Percentiles rank a stretch among this genome's conserved stretches.
phyloP scores from a whole-genome alignment of 768 basidiomycete species.

The Macrolepiota fuliginosa region DNA sequence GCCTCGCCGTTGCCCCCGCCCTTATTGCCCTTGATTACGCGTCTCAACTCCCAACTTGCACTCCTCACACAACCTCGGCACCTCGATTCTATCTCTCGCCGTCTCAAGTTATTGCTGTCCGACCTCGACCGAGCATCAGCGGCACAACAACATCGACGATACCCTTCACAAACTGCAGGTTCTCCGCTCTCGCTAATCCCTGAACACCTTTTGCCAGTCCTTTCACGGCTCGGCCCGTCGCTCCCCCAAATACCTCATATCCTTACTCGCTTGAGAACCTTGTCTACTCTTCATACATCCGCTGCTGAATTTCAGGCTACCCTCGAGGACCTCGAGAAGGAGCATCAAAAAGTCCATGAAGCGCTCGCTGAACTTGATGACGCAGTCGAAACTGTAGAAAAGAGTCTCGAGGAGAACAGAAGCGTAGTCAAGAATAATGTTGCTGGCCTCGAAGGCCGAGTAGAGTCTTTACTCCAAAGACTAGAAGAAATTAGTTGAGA shows the following conservation, averaged over 20 bases:
- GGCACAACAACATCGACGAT: slow-evolving; percentile 45
- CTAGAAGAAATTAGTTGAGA: slow-evolving; percentile 38
- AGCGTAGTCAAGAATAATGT: slow-evolving; percentile 73
- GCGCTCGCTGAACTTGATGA: slow-evolving; percentile 64
- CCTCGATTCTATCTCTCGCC: slow-evolving; percentile 91
- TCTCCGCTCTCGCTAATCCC: slow-evolving; percentile 28
- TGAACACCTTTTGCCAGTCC: slow-evolving; percentile 66
- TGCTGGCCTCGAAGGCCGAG: slow-evolving; percentile 56
- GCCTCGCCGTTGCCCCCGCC: slow-evolving; percentile 73
- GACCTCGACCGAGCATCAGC: slow-evolving; percentile 85
- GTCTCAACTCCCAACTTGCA: slow-evolving; percentile 82
- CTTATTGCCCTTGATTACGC: slow-evolving; percentile 76
- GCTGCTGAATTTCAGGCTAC: slow-evolving; percentile 76
- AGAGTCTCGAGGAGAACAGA: slow-evolving; percentile 73
- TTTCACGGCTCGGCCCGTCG: slow-evolving; percentile 67
- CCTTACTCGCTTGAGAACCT: slow-evolving; percentile 81
- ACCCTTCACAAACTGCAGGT: slow-evolving; percentile 39
- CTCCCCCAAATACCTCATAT: slow-evolving; percentile 88
- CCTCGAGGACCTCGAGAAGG: slow-evolving; percentile 64
- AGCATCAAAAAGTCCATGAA: slow-evolving; percentile 63
- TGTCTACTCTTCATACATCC: slow-evolving; percentile 78
- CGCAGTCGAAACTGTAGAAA: slow-evolving; percentile 72
- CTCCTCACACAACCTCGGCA: slow-evolving; percentile 94
- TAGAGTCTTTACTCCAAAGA: slow-evolving; percentile 37
- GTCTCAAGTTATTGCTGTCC: slow-evolving; percentile 87